Evolutionary conservation across 2,329 filamentous ascomycete species (phyloP).

Genomic region (Coleophoma eucalyptorum): DNA sequence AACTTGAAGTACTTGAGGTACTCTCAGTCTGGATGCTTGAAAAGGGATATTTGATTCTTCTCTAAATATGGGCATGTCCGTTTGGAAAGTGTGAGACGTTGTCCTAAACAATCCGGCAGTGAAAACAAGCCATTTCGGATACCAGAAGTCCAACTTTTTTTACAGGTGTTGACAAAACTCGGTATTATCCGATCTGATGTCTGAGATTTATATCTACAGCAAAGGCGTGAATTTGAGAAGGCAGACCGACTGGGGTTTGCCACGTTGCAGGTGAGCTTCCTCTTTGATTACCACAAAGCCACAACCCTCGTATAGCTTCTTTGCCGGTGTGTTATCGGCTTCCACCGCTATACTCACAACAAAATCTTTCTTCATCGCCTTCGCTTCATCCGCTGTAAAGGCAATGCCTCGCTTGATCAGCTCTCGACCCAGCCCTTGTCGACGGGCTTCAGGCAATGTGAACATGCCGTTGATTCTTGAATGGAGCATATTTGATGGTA

Average conservation of each 20-base stretch:
- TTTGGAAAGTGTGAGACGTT: too few relatives aligned
- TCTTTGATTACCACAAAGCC: constrained; percentile 26
- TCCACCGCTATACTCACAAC: constrained; percentile 31
- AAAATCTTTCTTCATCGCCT: constrained; percentile 14
- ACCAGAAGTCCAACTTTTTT: too few relatives aligned
- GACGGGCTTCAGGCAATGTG: constrained; percentile 31
- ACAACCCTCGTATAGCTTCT: constrained; percentile 30
- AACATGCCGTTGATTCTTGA: constrained; percentile 34
- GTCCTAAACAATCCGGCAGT: too few relatives aligned
- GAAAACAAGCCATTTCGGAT: too few relatives aligned
- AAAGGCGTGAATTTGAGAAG: background rate
- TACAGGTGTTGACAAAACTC: too few relatives aligned
- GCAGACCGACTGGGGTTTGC: background rate
- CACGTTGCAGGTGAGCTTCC: constrained; percentile 3
- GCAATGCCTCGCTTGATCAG: constrained; percentile 26
- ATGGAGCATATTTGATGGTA: constrained; percentile 11
- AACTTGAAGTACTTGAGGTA: too few relatives aligned
- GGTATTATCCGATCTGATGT: too few relatives aligned
- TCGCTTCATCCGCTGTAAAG: constrained; percentile 21
- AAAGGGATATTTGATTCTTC: too few relatives aligned
- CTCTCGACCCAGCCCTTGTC: constrained; percentile 29
- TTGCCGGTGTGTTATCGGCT: constrained; percentile 27
- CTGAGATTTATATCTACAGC: too few relatives aligned
- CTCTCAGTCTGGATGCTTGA: too few relatives aligned
- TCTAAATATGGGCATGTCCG: too few relatives aligned